Percentiles rank a stretch among this genome's conserved stretches.
Conservation (phyloP, 306 rosid species). For the Datisca glomerata region DNA sequence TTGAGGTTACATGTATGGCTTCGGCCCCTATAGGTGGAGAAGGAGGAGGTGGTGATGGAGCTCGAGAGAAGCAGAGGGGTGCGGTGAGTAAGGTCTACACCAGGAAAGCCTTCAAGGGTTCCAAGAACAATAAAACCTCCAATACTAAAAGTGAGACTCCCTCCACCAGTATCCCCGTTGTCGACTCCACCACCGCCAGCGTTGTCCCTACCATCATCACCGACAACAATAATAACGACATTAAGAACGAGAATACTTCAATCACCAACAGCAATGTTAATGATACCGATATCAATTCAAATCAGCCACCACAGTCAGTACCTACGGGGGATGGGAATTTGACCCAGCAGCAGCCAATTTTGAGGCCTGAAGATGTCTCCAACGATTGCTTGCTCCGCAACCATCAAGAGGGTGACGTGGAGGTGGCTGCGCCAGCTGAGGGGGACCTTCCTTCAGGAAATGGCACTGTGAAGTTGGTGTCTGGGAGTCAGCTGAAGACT, state of each 20-base stretch:
- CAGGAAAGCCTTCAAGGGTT: conserved; percentile 49
- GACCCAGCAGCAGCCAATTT: conserved; percentile 18
- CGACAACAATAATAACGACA: not conserved
- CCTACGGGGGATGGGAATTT: conserved; percentile 27
- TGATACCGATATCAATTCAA: conserved; percentile 9
- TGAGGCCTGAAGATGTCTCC: conserved; percentile 26
- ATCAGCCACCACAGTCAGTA: conserved; percentile 11
- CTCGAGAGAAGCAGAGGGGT: conserved; percentile 41
- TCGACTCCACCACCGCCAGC: no score
- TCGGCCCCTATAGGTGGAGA: conserved; percentile 63
- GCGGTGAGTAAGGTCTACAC: conserved; percentile 58
- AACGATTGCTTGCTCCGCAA: conserved; percentile 36
- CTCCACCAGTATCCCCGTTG: conserved; percentile 13
- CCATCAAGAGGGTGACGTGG: conserved; percentile 17
- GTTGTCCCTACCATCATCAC: no score
- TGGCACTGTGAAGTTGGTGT: conserved; percentile 17
- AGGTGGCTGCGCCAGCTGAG: conserved; percentile 12
- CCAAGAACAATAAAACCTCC: no score
- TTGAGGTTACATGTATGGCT: conserved; percentile 67
- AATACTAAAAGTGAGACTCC: no score
- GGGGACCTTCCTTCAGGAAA: conserved; percentile 32
- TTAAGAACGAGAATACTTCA: not conserved
- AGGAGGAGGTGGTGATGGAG: conserved; percentile 57
- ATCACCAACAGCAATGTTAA: not conserved
- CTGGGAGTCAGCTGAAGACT: conserved; percentile 28